Base-by-base conservation (phyloP, 2,329 filamentous ascomycete genomes). In the Monosporascus ibericus region DNA sequence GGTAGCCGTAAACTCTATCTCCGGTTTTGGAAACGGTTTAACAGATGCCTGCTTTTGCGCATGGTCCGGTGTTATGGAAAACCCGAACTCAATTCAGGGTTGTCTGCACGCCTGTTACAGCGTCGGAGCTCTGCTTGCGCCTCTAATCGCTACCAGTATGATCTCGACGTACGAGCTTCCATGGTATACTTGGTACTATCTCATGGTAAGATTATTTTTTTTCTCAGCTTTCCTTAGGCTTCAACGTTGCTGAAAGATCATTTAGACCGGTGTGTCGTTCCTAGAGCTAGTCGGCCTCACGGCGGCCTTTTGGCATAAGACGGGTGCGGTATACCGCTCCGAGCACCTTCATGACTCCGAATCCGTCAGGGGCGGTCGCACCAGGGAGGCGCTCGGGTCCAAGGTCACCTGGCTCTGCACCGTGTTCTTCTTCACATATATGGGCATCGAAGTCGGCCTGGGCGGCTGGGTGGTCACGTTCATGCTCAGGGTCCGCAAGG, bases 381-480 rank as follows among this genome's bases (percentile, higher is more conserved):
- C 68, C 58, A 76, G 72, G 1, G 61, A 71, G 1, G 67, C 65
- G 9, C 72, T 74, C 17, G 67, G 85, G n/a, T 63, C 65, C 6
- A 64, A 75, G 48, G 75, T 88, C 3, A 86, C 86, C 3, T 92
- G 88, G 87, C 73, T 90, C n/a, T 75, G 83, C 44, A 79, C 88
- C 2, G 55, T 87, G 2, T 95, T 95, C 65, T 72, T 95, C 15
- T 77, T 95, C 5, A 82, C 83, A 8, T 95, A 95, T 62, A 85
- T 92, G 1, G 90, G 90, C 4, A 78, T 82, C 6, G 90, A 95
- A 69, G 86, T 90, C 54, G 83, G 82, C 1, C 73, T 91, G 2
- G 86, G 86, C 9, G 72, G 89, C 17, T 94, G 89, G 89, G 86
- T 95, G 56, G 85, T 90, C 48, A 86, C 85, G 1, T 95, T 95